Percentiles rank a stretch among this genome's conserved stretches.
Evolutionary conservation across 164 flowering plant species (phyloP).

Genomic region (Vitis riparia): DNA sequence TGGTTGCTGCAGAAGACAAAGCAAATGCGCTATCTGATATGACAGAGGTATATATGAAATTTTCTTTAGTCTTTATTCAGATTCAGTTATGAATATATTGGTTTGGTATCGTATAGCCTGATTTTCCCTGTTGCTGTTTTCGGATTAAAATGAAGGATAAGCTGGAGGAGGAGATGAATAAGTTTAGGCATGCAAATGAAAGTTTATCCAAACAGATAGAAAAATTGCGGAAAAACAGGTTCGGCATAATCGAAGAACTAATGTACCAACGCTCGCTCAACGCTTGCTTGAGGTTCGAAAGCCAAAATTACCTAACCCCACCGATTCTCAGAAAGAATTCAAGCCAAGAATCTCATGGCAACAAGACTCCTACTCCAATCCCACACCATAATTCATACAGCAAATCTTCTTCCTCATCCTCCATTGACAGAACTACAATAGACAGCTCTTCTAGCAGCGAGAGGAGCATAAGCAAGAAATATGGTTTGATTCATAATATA

Average conservation of each 20-base stretch:
- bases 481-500: neutral
- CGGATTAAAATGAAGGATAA: constrained; percentile 18
- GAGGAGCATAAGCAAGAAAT: constrained; percentile 4
- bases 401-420: constrained; percentile 16
- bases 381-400: constrained; percentile 1
- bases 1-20: constrained; percentile 12
- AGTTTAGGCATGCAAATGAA: constrained; percentile 17
- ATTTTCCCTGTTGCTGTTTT: neutral
- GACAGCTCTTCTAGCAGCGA: constrained; percentile 20
- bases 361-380: neutral
- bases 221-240: constrained; percentile 20
- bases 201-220: constrained; percentile 21
- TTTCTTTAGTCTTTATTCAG: neutral
- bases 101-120: no score
- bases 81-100: no score
- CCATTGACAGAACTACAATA: constrained; percentile 4
- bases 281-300: constrained; percentile 24
- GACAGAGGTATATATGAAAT: constrained; percentile 17
- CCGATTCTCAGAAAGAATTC: neutral
- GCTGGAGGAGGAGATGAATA: constrained; percentile 11
- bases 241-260: constrained; percentile 23
- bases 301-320: neutral
- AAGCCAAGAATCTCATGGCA: constrained; percentile 1
- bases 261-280: constrained; percentile 33
- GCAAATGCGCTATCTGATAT: constrained; percentile 8